Base-by-base conservation (phyloP, 2,329 filamentous ascomycete genomes). In the Neurospora sp. region DNA sequence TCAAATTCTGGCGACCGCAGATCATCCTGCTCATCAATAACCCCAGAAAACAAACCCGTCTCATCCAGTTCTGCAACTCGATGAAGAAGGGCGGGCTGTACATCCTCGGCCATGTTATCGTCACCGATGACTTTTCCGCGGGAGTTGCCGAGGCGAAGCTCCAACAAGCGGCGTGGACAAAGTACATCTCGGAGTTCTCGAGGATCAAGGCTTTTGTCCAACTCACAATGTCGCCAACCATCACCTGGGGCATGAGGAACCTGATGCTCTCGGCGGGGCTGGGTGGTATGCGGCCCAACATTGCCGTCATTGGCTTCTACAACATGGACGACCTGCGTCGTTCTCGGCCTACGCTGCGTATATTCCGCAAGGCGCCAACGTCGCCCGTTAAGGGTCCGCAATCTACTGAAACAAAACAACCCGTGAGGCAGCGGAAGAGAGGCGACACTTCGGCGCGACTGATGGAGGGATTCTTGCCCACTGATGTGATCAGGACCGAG, bases 1-100 rank as follows among this genome's bases (percentile, higher is more conserved):
- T 97, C 79, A 97, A 97, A 76, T 97, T 96, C 78, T 97, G 93
- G 93, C 86, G 93, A 68, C 93, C 93, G 0, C 93, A 96, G 73
- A 94, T 97, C 62, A 86, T 97, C 66, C 84, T 97, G 0, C 87
- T 97, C 68, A 88, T 96, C 73, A 96, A 95, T 77, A 88, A 96
- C 75, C 91, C 92, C 4, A 86, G 93, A n/a, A 86, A 86, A 6
- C 92, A 96, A 77, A 93, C 91, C 68, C 90, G 92, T 57, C 85
- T 97, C 52, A 95, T 97, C 2, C 92, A 94, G 71, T 97, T 97
- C 74, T 97, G 93, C 80, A 97, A 97, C 78, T 93, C 92, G 0
- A 82, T 97, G 78, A 97, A 97, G 78, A 97, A 97, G 76, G 93
- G 93, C 0, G 89, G 89, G 0, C 79, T 97, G 1, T 97, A 96